A percentile compares a stretch with the other conserved stretches of the same genome.
These are phyloP conservation scores for Pythium phragmiticola DNA, from an alignment of 352 stramenopile genomes.

Conservation along the genomic window DNA sequence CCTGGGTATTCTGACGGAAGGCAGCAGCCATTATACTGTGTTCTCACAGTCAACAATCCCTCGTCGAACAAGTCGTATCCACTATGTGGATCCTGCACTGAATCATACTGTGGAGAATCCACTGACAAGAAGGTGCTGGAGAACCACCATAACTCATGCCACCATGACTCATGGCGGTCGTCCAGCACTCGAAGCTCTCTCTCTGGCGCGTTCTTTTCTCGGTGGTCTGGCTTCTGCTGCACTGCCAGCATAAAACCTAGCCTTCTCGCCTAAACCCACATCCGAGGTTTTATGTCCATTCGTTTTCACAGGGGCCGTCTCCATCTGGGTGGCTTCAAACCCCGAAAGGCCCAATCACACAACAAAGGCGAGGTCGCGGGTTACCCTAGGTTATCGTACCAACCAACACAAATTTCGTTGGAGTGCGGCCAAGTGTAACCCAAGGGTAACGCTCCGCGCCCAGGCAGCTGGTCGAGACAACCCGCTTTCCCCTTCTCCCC, in stretches of 20 bases:
- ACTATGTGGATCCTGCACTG: no score
- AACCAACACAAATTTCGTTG: not conserved
- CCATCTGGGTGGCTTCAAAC: constrained; percentile 15
- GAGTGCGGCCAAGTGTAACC: not conserved
- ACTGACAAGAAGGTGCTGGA: no score
- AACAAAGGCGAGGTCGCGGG: constrained; percentile 5
- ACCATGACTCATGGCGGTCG: no score
- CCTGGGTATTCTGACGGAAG: no score
- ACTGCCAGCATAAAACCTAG: constrained; percentile 5
- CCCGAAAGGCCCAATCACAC: not conserved
- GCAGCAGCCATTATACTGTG: no score
- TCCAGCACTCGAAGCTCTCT: not conserved
- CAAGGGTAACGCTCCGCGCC: not conserved
- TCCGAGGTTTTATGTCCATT: constrained; percentile 7
- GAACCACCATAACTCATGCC: no score
- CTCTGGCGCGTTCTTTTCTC: not conserved
- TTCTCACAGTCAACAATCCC: no score
- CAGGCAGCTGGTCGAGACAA: not conserved
- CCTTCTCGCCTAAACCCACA: no score
- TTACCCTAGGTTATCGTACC: not conserved
- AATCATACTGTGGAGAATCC: no score
- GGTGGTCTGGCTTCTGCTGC: not conserved
- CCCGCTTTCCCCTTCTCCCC: not conserved
- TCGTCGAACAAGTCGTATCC: no score
- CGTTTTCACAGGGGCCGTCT: constrained; percentile 1